Conservation (phyloP, 2,329 filamentous ascomycete genomes). For the Colletotrichum melonis region DNA sequence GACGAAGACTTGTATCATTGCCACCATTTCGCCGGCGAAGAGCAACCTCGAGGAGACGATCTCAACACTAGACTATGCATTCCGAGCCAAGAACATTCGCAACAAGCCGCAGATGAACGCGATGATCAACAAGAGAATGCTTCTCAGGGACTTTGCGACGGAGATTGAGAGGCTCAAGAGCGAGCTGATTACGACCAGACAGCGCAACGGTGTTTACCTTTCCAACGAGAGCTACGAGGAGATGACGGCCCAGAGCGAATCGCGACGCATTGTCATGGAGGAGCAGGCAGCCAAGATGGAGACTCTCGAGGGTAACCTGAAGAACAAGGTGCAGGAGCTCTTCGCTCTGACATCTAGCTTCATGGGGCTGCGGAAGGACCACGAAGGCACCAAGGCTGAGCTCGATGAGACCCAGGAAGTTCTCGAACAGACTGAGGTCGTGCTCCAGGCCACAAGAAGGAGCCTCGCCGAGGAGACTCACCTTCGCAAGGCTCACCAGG, state of each 20-base stretch:
- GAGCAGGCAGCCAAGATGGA: slow-evolving; percentile 94
- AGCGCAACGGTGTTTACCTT: slow-evolving; percentile 95
- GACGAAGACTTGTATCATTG: slow-evolving; percentile 99
- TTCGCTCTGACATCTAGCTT: slow-evolving; percentile 89
- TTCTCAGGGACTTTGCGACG: slow-evolving; percentile 87
- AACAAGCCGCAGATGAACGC: slow-evolving; percentile 98
- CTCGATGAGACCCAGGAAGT: slow-evolving; percentile 85
- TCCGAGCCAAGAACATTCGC: slow-evolving; percentile 96
- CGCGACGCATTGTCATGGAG: slow-evolving; percentile 87
- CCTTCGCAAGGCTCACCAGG: slow-evolving; percentile 84
- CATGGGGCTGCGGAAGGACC: slow-evolving; percentile 88
- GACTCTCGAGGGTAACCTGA: slow-evolving; percentile 88
- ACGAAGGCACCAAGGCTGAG: slow-evolving; percentile 77
- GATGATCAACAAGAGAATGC: slow-evolving; percentile 90
- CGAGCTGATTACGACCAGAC: slow-evolving; percentile 90
- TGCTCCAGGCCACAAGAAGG: slow-evolving; percentile 81
- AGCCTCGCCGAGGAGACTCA: slow-evolving; percentile 82
- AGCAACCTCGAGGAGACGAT: slow-evolving; percentile 98
- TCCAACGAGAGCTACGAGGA: slow-evolving; percentile 91
- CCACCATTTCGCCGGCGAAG: slow-evolving; percentile 93
- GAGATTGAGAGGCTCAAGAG: slow-evolving; percentile 97
- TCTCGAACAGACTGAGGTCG: slow-evolving; percentile 87
- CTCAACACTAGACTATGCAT: slow-evolving; percentile 96
- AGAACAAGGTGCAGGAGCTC: slow-evolving; percentile 94
- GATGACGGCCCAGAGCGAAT: slow-evolving; percentile 92